Percentiles rank a stretch among this genome's conserved stretches.
Evolutionary conservation across 371 early-diverging fungal genomes (phyloP).

Genomic region (Dichotomocladium elegans): DNA sequence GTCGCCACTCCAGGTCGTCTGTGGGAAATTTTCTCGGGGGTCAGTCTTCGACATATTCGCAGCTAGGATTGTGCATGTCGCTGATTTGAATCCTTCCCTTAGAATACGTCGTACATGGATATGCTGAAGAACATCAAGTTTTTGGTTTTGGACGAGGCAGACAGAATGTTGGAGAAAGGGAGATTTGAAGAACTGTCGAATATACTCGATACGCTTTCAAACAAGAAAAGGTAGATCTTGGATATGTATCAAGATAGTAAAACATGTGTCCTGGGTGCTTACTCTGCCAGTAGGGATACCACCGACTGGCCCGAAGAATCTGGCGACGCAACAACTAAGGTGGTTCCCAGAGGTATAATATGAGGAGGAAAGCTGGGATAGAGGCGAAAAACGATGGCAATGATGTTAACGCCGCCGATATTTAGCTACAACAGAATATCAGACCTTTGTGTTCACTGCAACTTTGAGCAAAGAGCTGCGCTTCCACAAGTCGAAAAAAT

Average conservation of each 20-base stretch:
- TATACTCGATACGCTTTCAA: slow-evolving; percentile 57
- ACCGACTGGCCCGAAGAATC: slow-evolving; percentile 39
- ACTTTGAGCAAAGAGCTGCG: slow-evolving; percentile 78
- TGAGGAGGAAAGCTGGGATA: not conserved
- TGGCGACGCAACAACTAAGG: slow-evolving; percentile 14
- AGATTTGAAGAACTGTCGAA: slow-evolving; percentile 80
- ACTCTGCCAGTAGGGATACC: slow-evolving; percentile 18
- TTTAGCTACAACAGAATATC: slow-evolving; percentile 46
- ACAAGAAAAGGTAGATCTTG: slow-evolving; percentile 47
- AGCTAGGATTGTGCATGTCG: too few relatives aligned
- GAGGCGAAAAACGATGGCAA: not conserved
- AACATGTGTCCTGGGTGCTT: not conserved
- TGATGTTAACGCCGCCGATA: slow-evolving; percentile 8
- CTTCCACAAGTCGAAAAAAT: slow-evolving; percentile 50
- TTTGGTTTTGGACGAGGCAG: slow-evolving; percentile 97
- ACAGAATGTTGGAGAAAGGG: slow-evolving; percentile 92
- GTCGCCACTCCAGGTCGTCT: slow-evolving; percentile 98
- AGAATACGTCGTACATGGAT: slow-evolving; percentile 54
- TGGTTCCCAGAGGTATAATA: slow-evolving; percentile 1
- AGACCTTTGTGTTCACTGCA: slow-evolving; percentile 96
- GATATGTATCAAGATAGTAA: slow-evolving; percentile 4
- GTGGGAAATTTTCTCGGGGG: slow-evolving; percentile 85
- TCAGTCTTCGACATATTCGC: slow-evolving; percentile 17
- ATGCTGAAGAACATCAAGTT: slow-evolving; percentile 52
- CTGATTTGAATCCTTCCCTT: not conserved